These are phyloP conservation scores for Cladosporium cucumerinum DNA, from an alignment of 2,329 filamentous ascomycete species.

Conservation along the genomic window DNA sequence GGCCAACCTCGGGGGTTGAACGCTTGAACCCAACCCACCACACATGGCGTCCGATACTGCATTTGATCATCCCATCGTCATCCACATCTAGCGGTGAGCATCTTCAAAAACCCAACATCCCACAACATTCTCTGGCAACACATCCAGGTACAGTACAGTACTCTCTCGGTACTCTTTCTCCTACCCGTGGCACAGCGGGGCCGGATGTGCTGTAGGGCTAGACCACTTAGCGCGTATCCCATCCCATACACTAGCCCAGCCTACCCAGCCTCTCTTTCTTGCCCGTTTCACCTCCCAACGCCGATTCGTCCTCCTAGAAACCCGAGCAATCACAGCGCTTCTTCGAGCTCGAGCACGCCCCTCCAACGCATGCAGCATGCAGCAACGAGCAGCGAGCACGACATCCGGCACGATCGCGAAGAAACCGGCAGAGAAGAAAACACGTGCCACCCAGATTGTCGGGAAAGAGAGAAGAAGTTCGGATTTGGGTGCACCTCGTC, in stretches of 20 bases:
- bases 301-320: not conserved
- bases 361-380: not conserved
- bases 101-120: not conserved
- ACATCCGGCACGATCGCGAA: not conserved
- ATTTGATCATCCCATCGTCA: not conserved
- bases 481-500: not conserved
- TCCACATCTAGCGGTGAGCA: not conserved
- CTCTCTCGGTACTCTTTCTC: too few species aligned
- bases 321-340: not conserved
- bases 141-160: not conserved
- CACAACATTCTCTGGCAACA: not conserved
- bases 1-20: too few species aligned
- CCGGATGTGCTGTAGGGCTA: not conserved
- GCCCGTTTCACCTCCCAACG: not conserved
- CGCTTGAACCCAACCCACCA: not conserved
- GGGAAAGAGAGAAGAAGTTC: not conserved
- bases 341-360: not conserved
- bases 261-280: constrained; percentile 1
- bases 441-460: not conserved
- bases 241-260: not conserved
- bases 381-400: not conserved
- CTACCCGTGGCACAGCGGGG: not conserved
- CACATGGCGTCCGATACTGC: not conserved
- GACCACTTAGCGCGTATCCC: not conserved
- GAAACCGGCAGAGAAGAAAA: not conserved